Base-by-base conservation (phyloP, 768 basidiomycete species). In the Lactarius hatsudake region DNA sequence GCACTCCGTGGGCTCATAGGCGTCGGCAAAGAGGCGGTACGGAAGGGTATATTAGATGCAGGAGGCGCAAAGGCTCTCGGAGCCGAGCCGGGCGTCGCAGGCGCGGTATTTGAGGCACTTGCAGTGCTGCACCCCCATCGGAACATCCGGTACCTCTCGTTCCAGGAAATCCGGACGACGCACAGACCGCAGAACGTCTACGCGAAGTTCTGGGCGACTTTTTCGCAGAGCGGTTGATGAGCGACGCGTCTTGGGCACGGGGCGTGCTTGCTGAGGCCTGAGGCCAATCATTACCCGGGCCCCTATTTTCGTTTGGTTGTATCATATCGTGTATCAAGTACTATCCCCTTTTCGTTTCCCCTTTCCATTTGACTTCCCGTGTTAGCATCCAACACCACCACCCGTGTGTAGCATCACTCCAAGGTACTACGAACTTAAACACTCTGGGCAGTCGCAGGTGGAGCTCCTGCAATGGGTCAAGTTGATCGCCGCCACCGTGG, bases 1-100 rank as follows among this genome's bases (percentile, higher is more conserved):
- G 93, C 96, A 0, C 87, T 98, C 42, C 86, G 94, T 2, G 94
- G 94, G 20, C 81, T 97, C 36, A 83, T 91, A 28, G 90, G 89
- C 18, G 87, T 96, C 3, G 93, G 93, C 0, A 88, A 91, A 72
- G 91, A 93, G 69, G 93, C 93, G 12, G 86, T 94, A 9, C 79
- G 90, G 45, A 91, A 93, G 75, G 93, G 93, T 0, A 78, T 94
- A 13, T 82, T 94, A 2, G 90, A 91, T 69, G 88, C 90, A 23
- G 89, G 90, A 3, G 93, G 92, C 18, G 89, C 89, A 7, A 86
- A 84, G 62, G 84, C 90, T 5, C 84, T 94, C 4, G 90, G 88
- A 3, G 85, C 82, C 48, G 91, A 92, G 74, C 78, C 23, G 73
- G 78, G 12, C 78, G 67, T 92, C 8, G 81, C 86, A 3, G 79